Percentiles rank a stretch among this genome's conserved stretches.
phyloP scores from a whole-genome alignment of 2,329 filamentous ascomycete species.

The Rosellinia necatrix region DNA sequence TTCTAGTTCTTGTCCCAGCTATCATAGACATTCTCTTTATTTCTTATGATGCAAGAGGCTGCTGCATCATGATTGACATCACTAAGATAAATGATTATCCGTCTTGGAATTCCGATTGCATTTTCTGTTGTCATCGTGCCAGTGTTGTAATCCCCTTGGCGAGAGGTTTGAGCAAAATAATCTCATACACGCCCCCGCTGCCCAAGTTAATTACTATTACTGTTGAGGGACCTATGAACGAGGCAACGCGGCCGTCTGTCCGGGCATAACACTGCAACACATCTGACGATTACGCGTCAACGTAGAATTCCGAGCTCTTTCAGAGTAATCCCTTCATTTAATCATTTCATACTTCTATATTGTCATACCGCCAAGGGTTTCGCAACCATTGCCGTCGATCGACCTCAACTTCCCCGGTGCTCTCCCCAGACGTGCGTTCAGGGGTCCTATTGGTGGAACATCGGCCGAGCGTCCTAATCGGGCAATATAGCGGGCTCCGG shows the following conservation, averaged over 20 bases:
- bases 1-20: too few species aligned
- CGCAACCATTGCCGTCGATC: background rate
- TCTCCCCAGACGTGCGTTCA: background rate
- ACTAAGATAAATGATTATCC: background rate
- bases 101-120: background rate
- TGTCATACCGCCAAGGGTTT: background rate
- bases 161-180: background rate
- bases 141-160: background rate
- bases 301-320: background rate
- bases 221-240: too few species aligned
- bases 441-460: constrained; percentile 15
- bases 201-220: too few species aligned
- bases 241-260: too few species aligned
- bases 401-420: background rate
- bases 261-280: too few species aligned
- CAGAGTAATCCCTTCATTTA: background rate
- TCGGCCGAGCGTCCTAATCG: constrained; percentile 7
- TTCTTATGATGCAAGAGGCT: background rate
- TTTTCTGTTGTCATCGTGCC: background rate
- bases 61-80: too few species aligned
- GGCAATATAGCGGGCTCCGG: constrained; percentile 4
- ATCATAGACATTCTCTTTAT: background rate
- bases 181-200: too few species aligned
- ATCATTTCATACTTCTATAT: background rate
- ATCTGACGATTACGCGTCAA: background rate